A percentile compares a stretch with the other conserved stretches of the same genome.
phyloP scores from a whole-genome alignment of 768 basidiomycete species.

The Kondoa malvinella region DNA sequence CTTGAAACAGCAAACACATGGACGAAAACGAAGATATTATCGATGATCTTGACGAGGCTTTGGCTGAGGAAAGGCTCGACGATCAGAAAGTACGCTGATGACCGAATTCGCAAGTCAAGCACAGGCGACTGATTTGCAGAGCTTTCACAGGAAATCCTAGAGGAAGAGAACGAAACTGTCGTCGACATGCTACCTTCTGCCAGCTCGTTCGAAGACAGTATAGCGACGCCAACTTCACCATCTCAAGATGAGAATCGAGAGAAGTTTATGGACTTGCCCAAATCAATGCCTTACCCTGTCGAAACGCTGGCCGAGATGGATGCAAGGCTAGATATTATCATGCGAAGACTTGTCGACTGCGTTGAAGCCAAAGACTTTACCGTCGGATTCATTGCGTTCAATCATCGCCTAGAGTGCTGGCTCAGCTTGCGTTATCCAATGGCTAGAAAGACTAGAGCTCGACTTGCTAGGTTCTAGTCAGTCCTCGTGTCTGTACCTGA shows the following conservation, averaged over 20 bases:
- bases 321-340: constrained; percentile 32
- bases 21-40: background rate
- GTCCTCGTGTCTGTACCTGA: constrained; percentile 71
- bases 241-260: constrained; percentile 7
- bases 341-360: constrained; percentile 46
- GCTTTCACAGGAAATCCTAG: background rate
- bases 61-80: background rate
- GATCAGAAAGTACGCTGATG: no score
- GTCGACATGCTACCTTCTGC: background rate
- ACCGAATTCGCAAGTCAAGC: no score
- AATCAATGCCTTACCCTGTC: constrained; percentile 32
- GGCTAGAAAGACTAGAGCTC: constrained; percentile 24
- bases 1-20: no score
- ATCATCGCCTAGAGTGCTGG: constrained; percentile 28
- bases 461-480: constrained; percentile 25
- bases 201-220: background rate
- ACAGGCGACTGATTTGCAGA: no score
- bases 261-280: constrained; percentile 21
- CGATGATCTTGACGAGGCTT: background rate
- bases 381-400: constrained; percentile 33
- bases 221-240: background rate
- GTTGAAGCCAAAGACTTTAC: constrained; percentile 68
- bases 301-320: constrained; percentile 37
- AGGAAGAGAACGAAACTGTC: background rate
- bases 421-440: constrained; percentile 11